Evolutionary conservation across 257 asterid genomes (phyloP).

Genomic region (Solanum rostratum): DNA sequence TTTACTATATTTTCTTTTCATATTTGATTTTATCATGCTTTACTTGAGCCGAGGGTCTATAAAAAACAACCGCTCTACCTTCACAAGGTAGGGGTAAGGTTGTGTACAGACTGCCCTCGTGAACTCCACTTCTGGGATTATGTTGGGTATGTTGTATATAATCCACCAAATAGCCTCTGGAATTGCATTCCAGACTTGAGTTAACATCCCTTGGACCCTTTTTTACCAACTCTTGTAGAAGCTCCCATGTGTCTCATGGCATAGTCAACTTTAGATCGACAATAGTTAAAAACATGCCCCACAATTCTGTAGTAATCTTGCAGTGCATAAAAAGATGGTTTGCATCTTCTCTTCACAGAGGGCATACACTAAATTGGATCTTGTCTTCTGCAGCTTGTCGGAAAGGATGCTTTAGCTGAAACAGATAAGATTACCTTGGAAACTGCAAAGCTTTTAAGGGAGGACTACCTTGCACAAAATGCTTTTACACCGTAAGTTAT

Average conservation of each 20-base stretch:
- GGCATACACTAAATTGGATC: background rate
- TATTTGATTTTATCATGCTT: background rate
- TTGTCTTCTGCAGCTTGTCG: constrained; percentile 72
- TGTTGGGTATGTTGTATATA: background rate
- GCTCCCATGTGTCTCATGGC: background rate
- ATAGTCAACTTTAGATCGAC: background rate
- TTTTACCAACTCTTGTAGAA: background rate
- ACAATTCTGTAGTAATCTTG: background rate
- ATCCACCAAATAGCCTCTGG: background rate
- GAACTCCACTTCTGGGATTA: background rate
- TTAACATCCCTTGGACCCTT: background rate
- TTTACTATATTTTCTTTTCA: background rate
- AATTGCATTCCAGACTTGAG: background rate
- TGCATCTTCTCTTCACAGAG: background rate
- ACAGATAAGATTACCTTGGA: constrained; percentile 92
- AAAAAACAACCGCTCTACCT: background rate
- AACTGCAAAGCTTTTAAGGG: constrained; percentile 98
- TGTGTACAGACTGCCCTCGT: background rate
- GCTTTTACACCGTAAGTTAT: constrained; percentile 88
- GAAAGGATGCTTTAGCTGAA: constrained; percentile 98
- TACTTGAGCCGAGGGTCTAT: background rate
- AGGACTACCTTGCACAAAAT: constrained; percentile 98
- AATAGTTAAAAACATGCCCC: background rate
- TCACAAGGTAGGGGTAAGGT: background rate
- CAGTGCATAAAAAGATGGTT: background rate